Percentiles rank a stretch among this genome's conserved stretches.
phyloP scores from a whole-genome alignment of 139 green algal species.

The Trebouxia sp. region DNA sequence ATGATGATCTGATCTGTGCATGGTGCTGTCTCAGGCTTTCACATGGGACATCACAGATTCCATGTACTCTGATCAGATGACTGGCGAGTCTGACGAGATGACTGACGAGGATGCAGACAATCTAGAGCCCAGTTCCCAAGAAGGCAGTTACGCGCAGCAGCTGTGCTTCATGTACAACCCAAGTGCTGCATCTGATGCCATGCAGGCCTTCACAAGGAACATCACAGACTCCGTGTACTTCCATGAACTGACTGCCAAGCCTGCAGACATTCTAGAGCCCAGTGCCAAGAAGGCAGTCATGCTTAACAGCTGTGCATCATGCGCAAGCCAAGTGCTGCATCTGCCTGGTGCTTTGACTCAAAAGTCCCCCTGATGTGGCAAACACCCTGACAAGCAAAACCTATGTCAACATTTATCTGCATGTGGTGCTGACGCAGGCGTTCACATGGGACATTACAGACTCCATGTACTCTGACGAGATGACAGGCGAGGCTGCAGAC shows the following conservation, averaged over 20 bases:
- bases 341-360: neutral
- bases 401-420: neutral
- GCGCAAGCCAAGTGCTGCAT: too few relatives aligned
- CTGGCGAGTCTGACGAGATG: too few relatives aligned
- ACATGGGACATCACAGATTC: conserved; percentile 60
- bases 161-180: too few relatives aligned
- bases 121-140: neutral
- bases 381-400: neutral
- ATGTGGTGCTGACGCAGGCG: conserved; percentile 21
- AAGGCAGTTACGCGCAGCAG: conserved; percentile 37
- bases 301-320: conserved; percentile 11
- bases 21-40: conserved; percentile 23
- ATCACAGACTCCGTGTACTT: conserved; percentile 50
- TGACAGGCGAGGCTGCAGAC: conserved; percentile 14
- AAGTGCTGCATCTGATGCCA: neutral
- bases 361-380: neutral
- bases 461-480: conserved; percentile 32
- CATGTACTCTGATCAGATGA: conserved; percentile 21
- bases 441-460: conserved; percentile 58
- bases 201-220: conserved; percentile 43
- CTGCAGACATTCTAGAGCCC: neutral
- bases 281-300: conserved; percentile 36
- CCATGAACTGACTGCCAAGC: neutral
- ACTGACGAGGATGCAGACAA: conserved; percentile 20
- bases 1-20: too few relatives aligned